These are phyloP conservation scores for Candida alai DNA, from an alignment of 805 yeast genomes.

Conservation along the genomic window DNA sequence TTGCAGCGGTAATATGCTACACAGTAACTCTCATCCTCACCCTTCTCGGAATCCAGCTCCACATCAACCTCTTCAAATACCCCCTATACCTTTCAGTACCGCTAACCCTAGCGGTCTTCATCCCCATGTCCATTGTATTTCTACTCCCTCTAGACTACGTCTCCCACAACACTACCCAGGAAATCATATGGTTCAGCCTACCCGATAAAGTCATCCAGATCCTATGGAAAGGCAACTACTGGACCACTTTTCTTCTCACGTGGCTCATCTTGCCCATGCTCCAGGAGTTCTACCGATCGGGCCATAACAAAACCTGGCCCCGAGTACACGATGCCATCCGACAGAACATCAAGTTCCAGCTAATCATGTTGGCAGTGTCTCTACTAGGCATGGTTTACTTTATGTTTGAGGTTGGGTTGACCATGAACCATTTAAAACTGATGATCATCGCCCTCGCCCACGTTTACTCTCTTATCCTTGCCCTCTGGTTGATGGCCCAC, in stretches of 20 bases:
- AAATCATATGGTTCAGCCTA: slow-evolving; percentile 41
- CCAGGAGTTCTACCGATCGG: slow-evolving; percentile 71
- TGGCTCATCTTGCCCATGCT: slow-evolving; percentile 73
- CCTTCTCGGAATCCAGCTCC: slow-evolving; percentile 30
- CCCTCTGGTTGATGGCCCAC: slow-evolving; percentile 83
- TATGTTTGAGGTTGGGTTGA: slow-evolving; percentile 46
- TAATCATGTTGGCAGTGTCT: slow-evolving; percentile 51
- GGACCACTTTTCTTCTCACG: slow-evolving; percentile 76
- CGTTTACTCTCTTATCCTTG: slow-evolving; percentile 67
- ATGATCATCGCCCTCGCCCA: slow-evolving; percentile 74
- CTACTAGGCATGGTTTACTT: slow-evolving; percentile 57
- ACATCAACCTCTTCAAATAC: slow-evolving; percentile 32
- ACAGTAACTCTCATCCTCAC: slow-evolving; percentile 23
- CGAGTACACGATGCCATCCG: slow-evolving; percentile 55
- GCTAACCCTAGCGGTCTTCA: slow-evolving; percentile 56
- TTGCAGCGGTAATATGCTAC: slow-evolving; percentile 24
- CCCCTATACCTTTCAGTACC: slow-evolving; percentile 44
- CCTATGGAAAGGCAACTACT: slow-evolving; percentile 72
- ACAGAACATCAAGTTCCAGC: slow-evolving; percentile 57
- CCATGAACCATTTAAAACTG: slow-evolving; percentile 54
- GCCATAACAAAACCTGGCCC: slow-evolving; percentile 48
- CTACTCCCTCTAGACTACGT: slow-evolving; percentile 73
- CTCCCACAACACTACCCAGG: slow-evolving; percentile 42
- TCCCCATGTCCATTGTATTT: slow-evolving; percentile 72
- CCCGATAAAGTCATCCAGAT: slow-evolving; percentile 44